These are phyloP conservation scores for Naumovozyma baii DNA, from an alignment of 805 yeast species.

Conservation along the genomic window DNA sequence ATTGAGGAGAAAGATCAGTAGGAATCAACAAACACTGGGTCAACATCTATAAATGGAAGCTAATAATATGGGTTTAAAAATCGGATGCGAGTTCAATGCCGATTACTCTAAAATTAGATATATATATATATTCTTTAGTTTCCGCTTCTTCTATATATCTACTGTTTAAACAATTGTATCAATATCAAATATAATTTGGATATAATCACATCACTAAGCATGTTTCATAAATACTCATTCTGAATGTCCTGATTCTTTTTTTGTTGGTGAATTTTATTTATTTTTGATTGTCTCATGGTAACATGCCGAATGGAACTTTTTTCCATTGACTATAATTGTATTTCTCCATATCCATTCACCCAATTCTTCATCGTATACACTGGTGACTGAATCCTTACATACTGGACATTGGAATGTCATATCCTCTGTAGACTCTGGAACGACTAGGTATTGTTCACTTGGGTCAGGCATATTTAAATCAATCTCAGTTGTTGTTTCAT, in stretches of 20 bases:
- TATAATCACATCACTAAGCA: too few relatives aligned
- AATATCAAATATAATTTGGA: too few relatives aligned
- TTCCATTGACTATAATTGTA: constrained; percentile 43
- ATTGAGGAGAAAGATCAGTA: not conserved
- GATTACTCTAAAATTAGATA: too few relatives aligned
- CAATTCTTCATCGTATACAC: constrained; percentile 59
- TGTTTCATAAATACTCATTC: too few relatives aligned
- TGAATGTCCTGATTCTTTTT: too few relatives aligned
- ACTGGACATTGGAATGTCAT: constrained; percentile 55
- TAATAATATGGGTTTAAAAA: too few relatives aligned
- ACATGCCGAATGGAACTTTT: constrained; percentile 59
- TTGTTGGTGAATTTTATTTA: constrained; percentile 6
- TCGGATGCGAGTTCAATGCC: too few relatives aligned
- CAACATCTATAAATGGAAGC: too few relatives aligned
- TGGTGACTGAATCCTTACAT: constrained; percentile 55
- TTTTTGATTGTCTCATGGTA: constrained; percentile 44
- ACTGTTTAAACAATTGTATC: too few relatives aligned
- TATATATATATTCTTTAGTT: too few relatives aligned
- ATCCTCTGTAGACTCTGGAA: constrained; percentile 54
- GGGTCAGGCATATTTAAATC: constrained; percentile 16
- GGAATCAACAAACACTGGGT: too few relatives aligned
- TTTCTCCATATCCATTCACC: constrained; percentile 81
- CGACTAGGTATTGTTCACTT: constrained; percentile 45
- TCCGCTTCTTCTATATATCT: too few relatives aligned
- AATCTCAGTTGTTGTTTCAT: constrained; percentile 2